Evolutionary conservation across 169 alveolate genomes (phyloP).

Genomic region (Cardiosporidium cionae): DNA sequence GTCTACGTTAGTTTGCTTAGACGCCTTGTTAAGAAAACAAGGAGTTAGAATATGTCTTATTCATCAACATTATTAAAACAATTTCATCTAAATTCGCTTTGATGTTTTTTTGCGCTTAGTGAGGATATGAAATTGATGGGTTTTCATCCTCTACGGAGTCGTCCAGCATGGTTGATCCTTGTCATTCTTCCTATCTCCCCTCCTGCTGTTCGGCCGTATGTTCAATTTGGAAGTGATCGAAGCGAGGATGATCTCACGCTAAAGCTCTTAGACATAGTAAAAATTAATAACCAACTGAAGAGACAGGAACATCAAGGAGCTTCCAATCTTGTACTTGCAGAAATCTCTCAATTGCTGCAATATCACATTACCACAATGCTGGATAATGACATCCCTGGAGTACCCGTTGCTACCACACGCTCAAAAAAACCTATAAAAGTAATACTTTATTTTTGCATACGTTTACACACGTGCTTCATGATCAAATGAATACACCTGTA

Average conservation of each 20-base stretch:
- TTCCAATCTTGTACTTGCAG: constrained; percentile 81
- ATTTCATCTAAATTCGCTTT: no score
- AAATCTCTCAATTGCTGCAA: constrained; percentile 80
- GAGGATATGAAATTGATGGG: constrained; percentile 82
- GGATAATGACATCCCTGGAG: constrained; percentile 94
- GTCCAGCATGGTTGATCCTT: constrained; percentile 92
- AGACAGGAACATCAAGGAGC: constrained; percentile 74
- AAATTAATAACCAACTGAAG: constrained; percentile 77
- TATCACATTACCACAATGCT: constrained; percentile 92
- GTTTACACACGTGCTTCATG: no score
- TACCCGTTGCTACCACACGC: constrained; percentile 89
- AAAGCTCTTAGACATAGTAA: constrained; percentile 89
- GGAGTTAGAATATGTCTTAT: no score
- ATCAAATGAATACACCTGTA: no score
- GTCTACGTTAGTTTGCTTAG: no score
- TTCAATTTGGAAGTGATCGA: constrained; percentile 81
- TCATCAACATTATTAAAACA: no score
- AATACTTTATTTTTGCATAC: no score
- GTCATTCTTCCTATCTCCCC: constrained; percentile 96
- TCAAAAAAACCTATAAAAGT: constrained; percentile 91
- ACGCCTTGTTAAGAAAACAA: no score
- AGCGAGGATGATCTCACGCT: constrained; percentile 96
- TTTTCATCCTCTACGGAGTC: constrained; percentile 81
- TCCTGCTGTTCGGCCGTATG: constrained; percentile 98
- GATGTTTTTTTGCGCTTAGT: no score